Conservation (phyloP, 352 stramenopile species). For the Phytopythium delawarense region DNA sequence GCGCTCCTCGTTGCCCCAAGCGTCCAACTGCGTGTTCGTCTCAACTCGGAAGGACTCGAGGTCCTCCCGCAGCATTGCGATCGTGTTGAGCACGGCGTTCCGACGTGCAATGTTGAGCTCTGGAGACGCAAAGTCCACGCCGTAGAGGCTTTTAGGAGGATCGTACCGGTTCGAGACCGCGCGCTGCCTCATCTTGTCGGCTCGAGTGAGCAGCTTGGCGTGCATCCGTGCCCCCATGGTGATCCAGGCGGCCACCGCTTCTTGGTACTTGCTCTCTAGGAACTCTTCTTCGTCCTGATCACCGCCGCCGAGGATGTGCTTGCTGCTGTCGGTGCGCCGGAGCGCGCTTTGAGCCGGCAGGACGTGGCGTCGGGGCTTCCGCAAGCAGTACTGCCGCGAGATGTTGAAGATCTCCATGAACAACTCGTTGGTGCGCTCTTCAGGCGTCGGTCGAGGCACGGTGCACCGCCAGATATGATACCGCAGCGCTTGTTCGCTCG, state of each 20-base stretch:
- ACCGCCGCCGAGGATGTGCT: conserved; percentile 16
- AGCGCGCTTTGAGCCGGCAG: conserved; percentile 16
- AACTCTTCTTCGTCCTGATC: conserved; percentile 53
- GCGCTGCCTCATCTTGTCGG: conserved; percentile 17
- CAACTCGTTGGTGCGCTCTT: conserved; percentile 52
- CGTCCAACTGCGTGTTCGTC: conserved; percentile 60
- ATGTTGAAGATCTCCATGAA: conserved; percentile 77
- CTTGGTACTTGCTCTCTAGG: conserved; percentile 59
- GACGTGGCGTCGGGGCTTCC: conserved; percentile 55
- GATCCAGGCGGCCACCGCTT: conserved; percentile 45
- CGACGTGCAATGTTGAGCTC: conserved; percentile 64
- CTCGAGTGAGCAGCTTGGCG: conserved; percentile 30
- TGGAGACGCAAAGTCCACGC: conserved; percentile 57
- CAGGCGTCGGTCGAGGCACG: conserved; percentile 40
- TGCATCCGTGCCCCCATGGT: conserved; percentile 30
- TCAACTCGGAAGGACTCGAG: conserved; percentile 55
- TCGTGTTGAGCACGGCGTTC: conserved; percentile 47
- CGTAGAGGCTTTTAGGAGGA: conserved; percentile 34
- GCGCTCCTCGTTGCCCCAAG: conserved; percentile 49
- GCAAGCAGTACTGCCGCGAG: conserved; percentile 71
- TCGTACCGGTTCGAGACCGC: conserved; percentile 40
- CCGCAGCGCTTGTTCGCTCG: conserved; percentile 55
- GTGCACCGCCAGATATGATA: conserved; percentile 78
- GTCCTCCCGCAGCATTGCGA: conserved; percentile 45
- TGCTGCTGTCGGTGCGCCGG: conserved; percentile 10